A percentile compares a stretch with the other conserved stretches of the same genome.
Evolutionary conservation across 2,329 filamentous ascomycete genomes (phyloP).

Genomic region (Lomentospora prolificans): DNA sequence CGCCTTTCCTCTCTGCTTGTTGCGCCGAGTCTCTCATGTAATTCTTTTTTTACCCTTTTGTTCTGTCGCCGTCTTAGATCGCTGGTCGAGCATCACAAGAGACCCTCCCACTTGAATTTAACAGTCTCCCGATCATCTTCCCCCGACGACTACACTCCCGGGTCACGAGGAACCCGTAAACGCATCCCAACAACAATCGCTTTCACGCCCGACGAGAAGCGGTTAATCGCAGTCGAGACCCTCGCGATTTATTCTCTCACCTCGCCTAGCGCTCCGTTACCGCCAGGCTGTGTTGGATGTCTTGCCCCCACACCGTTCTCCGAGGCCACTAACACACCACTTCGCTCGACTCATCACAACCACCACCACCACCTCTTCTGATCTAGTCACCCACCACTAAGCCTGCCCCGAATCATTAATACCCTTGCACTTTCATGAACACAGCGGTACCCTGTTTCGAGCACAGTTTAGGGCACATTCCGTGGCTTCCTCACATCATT

Average conservation of each 20-base stretch:
- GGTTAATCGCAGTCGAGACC: background rate
- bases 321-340: constrained; percentile 1
- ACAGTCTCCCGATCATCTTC: background rate
- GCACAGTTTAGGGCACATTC: background rate
- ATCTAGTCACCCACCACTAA: constrained; percentile 2
- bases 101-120: background rate
- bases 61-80: background rate
- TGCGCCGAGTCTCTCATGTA: background rate
- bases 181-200: background rate
- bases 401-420: background rate
- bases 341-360: background rate
- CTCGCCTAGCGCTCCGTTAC: background rate
- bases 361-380: background rate
- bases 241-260: background rate
- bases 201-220: background rate
- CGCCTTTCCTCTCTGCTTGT: background rate
- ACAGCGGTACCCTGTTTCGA: background rate
- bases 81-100: constrained; percentile 4
- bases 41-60: background rate
- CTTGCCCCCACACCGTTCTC: background rate
- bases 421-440: background rate
- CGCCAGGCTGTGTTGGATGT: background rate
- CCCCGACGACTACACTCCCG: background rate
- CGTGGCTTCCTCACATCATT: background rate
- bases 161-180: background rate